Base-by-base conservation (phyloP, 2,329 filamentous ascomycete species). In the Furcasterigmium furcatum region DNA sequence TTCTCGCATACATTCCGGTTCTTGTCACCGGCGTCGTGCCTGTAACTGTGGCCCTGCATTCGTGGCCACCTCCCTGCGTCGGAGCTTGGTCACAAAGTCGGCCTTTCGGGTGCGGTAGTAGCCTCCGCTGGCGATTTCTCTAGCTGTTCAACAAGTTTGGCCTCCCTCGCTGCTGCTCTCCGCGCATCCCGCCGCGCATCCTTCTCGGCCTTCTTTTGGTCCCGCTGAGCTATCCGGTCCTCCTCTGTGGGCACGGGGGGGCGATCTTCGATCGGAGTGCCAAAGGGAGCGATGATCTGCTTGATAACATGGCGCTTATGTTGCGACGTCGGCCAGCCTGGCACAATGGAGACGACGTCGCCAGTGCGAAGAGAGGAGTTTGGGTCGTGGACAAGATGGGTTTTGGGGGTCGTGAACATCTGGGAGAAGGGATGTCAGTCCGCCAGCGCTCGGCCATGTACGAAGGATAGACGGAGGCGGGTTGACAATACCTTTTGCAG, bases 371-470 rank as follows among this genome's bases (percentile, higher is more conserved):
- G 76, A 21, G 86, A 90, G 55, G 82, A 79, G 63, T 80, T 81
- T 22, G 88, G 88, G 65, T 94, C 88, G 71, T 90, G 86, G 30
- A 91, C 87, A 24, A 92, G 80, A 61, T 85, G 77, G 53, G 81
- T 77, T 52, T 76, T 72, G 19, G 80, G 78, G 38, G 77, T 70
- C 57, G 83, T 77, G 64, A 87, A 91, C 70, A 77, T 72, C 83
- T 86, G 53, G 27, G n/a, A 43, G n/a, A 38, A 20, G 21, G n/a
- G 21, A n/a, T 14, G 21, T 42, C 13, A 42, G 40, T 14, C 7
- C 13, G 10, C n/a, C n/a, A n/a, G n/a, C 14, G 19, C 10, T 19
- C 40, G 13, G 8, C 18, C 6, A 9, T 19, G 5, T 4, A 13
- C 27, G 18, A 30, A 4, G 10, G 9, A 25, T 13, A 16, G 20